phyloP scores from a whole-genome alignment of 768 basidiomycete genomes.

The Kwoniella dendrophila region DNA sequence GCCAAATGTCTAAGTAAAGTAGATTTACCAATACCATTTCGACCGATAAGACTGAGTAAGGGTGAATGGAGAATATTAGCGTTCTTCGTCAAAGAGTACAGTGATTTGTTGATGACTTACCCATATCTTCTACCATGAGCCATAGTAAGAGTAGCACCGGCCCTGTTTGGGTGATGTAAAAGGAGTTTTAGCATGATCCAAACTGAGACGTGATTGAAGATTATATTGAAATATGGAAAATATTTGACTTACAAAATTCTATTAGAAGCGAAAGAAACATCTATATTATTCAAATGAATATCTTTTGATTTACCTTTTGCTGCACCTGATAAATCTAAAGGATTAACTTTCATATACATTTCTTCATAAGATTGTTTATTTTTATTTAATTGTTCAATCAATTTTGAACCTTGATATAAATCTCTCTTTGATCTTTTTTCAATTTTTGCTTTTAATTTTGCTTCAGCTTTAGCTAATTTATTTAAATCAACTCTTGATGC shows the following conservation, averaged over 20 bases:
- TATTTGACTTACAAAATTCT: slow-evolving; percentile 70
- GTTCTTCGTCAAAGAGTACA: no score
- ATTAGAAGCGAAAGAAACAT: slow-evolving; percentile 93
- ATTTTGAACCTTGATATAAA: slow-evolving; percentile 93
- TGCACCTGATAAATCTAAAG: slow-evolving; percentile 71
- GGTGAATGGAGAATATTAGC: background rate
- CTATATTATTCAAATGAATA: slow-evolving; percentile 89
- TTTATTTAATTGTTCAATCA: slow-evolving; percentile 79
- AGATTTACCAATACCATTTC: slow-evolving; percentile 84
- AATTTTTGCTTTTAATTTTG: slow-evolving; percentile 94
- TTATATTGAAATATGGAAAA: background rate
- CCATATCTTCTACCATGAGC: slow-evolving; percentile 53
- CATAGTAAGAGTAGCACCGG: slow-evolving; percentile 54
- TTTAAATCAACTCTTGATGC: slow-evolving; percentile 56
- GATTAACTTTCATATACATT: slow-evolving; percentile 99
- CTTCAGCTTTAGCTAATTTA: slow-evolving; percentile 82
- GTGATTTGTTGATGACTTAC: no score
- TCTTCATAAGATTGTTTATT: slow-evolving; percentile 99
- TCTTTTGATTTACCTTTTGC: slow-evolving; percentile 96
- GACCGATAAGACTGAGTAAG: slow-evolving; percentile 51
- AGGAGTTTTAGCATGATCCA: no score
- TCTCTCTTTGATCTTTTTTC: slow-evolving; percentile 90
- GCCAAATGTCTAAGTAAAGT: slow-evolving; percentile 92
- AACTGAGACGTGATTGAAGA: no score
- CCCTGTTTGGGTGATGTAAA: slow-evolving; percentile 14